Evolutionary conservation across 2,329 filamentous ascomycete genomes (phyloP).

Genomic region (Epichloe hybrida): DNA sequence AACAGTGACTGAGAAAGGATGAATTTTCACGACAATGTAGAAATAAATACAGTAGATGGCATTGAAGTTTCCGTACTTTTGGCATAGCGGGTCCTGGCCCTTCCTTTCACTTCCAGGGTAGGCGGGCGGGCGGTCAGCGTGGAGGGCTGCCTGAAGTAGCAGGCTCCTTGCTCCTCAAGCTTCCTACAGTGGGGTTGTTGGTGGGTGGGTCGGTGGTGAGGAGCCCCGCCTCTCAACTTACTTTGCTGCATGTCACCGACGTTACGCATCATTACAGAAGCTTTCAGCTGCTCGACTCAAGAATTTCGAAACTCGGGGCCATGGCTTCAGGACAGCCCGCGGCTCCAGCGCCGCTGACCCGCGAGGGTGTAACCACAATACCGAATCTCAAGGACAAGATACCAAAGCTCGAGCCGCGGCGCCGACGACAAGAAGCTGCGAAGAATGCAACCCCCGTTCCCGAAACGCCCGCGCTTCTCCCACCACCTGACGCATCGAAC

Average conservation of each 20-base stretch:
- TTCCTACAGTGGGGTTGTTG: too few relatives aligned
- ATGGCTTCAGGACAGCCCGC: conserved; percentile 14
- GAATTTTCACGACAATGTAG: background rate
- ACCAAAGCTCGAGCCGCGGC: conserved; percentile 54
- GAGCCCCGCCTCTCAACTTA: background rate
- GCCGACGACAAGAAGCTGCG: conserved; percentile 30
- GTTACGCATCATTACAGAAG: background rate
- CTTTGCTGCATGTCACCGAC: too few relatives aligned
- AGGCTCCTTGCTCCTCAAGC: too few relatives aligned
- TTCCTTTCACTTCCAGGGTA: too few relatives aligned
- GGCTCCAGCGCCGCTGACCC: conserved; percentile 1
- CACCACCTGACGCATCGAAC: conserved; percentile 47
- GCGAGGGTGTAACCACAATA: conserved; percentile 11
- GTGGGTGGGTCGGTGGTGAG: background rate
- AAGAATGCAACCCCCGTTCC: conserved; percentile 53
- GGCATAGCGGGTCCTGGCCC: background rate
- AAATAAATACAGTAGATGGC: background rate
- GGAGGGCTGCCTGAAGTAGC: too few relatives aligned
- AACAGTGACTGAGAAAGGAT: background rate
- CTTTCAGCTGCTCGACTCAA: background rate
- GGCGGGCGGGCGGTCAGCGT: too few relatives aligned
- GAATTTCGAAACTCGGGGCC: background rate
- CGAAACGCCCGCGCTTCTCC: conserved; percentile 58
- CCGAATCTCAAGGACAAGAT: conserved; percentile 37
- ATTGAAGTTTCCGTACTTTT: background rate